These are phyloP conservation scores for Solanum virginianum DNA, from an alignment of 257 asterid genomes.

Conservation along the genomic window DNA sequence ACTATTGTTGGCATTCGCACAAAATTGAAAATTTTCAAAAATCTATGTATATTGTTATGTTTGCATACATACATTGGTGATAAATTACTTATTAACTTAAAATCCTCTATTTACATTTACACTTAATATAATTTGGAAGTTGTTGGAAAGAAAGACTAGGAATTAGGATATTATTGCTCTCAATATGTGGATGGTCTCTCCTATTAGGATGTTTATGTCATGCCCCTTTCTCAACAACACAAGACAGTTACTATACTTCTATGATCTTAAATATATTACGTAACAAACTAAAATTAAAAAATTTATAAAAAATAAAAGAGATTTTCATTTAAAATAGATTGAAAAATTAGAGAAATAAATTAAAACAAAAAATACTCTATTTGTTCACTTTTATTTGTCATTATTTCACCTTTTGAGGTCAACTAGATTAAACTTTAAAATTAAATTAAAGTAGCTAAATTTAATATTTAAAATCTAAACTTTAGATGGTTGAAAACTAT, in stretches of 20 bases:
- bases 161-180: not conserved
- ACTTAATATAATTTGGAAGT: not conserved
- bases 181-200: not conserved
- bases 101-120: not conserved
- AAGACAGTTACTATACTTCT: no score
- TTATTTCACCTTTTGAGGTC: no score
- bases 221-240: no score
- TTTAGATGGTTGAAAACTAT: no score
- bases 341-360: no score
- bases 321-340: accelerated
- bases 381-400: no score
- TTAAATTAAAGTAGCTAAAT: no score
- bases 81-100: not conserved
- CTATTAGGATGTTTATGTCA: not conserved
- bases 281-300: not conserved
- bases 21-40: not conserved
- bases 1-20: accelerated
- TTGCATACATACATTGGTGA: not conserved
- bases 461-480: no score
- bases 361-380: no score
- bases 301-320: not conserved
- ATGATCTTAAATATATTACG: no score
- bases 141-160: not conserved
- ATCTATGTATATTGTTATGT: not conserved
- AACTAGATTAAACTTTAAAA: no score